phyloP scores from a whole-genome alignment of 352 stramenopile species.

The Globisporangium cystogenes region DNA sequence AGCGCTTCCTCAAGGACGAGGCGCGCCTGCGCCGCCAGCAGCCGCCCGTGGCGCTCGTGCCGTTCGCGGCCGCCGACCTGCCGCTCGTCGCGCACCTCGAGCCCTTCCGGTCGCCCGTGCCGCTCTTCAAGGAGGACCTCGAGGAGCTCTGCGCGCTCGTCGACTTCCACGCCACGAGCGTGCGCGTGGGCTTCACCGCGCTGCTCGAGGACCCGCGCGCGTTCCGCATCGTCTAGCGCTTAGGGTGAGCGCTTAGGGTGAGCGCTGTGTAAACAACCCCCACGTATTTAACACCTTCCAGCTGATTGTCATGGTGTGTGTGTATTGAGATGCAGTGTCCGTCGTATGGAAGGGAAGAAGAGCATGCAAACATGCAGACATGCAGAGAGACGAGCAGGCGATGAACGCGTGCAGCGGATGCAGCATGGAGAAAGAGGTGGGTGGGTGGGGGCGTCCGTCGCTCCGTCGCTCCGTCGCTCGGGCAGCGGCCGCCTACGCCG shows the following conservation, averaged over 20 bases:
- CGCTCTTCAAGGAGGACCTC: conserved; percentile 31
- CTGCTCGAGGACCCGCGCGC: conserved; percentile 1
- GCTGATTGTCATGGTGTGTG: not conserved
- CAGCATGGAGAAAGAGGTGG: not conserved
- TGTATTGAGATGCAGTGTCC: too few species aligned
- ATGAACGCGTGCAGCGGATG: too few species aligned
- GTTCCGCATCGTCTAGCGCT: conserved; percentile 10
- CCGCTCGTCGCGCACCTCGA: conserved; percentile 16
- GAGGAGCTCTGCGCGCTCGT: conserved; percentile 32
- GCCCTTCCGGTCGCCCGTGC: conserved; percentile 26
- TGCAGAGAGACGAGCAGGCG: too few species aligned
- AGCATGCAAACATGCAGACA: not conserved
- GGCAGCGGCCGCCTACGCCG: conserved; percentile 16
- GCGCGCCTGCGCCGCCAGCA: conserved; percentile 6
- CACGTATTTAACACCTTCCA: too few species aligned
- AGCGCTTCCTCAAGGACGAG: conserved; percentile 9
- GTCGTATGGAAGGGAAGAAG: not conserved
- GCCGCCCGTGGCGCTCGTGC: conserved; percentile 4
- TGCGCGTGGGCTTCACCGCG: conserved; percentile 1
- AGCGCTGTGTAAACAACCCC: too few species aligned
- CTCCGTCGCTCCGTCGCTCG: too few species aligned
- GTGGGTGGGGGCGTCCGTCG: too few species aligned
- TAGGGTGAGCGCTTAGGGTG: not conserved
- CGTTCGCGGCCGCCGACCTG: conserved; percentile 16
- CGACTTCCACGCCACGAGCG: conserved; percentile 14